Base-by-base conservation (phyloP, 2,329 filamentous ascomycete genomes). In the Alternaria viburni region DNA sequence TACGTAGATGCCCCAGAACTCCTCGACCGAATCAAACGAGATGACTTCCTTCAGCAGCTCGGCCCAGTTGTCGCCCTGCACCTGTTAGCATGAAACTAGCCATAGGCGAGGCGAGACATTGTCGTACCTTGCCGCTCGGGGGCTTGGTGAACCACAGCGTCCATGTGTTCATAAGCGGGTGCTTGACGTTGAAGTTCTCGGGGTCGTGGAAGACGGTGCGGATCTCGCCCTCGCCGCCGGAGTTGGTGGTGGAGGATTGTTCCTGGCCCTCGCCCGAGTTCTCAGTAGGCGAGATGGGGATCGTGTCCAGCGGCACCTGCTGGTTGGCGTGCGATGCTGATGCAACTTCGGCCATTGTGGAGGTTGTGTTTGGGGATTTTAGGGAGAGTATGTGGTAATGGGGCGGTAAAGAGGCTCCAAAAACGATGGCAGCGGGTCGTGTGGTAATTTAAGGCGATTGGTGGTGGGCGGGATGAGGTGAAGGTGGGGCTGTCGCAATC, bases 71-170 rank as follows among this genome's bases (percentile, higher is more conserved):
- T 98, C 93, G 70, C 93, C 93, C 93, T 97, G 70, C 19, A 54
- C 6, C 62, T 64, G 63, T 76, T 66, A 70, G 68, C 59, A 54
- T 30, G 23, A 36, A 43, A 47, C 57, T 17, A 54, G 19, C 21
- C 44, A 13, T 57, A 54, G 17, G 23, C 28, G 10, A 19, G 23
- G 36, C 54, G 49, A 15, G 15, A 41, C 19, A 56, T 8, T 13
- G 25, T 36, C 85, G 64, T 82, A 96, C 93, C 91, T 96, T 97
- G 84, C 93, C 94, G 80, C 90, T 96, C 46, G 95, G 92, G 57
- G 96, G 95, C 88, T 98, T 98, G 77, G 95, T 98, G 86, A 98
- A 99, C 96, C 96, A 99, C 60, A 99, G 86, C 63, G 96, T 98
- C 96, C 96, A 99, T 80, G 92, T 91, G 86, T 97, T 92, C 88